Conservation (phyloP, 805 yeast species). For the Wickerhamiella spandovensis region DNA sequence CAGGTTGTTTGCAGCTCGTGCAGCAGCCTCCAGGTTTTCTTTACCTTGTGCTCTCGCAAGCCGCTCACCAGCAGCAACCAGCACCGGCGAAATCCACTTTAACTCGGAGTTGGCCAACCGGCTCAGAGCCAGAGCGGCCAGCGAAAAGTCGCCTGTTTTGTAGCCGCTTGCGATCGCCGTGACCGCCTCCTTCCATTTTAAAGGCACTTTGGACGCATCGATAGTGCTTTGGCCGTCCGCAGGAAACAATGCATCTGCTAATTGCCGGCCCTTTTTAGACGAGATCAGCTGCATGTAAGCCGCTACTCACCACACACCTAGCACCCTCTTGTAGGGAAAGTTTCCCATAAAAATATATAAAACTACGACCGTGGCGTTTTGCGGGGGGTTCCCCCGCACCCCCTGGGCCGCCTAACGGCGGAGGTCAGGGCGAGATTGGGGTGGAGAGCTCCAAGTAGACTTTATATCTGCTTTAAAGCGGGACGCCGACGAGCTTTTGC, state of each 20-base stretch:
- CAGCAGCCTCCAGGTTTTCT: not conserved
- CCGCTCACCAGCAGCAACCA: not conserved
- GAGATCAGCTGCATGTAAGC: not conserved
- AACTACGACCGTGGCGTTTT: too few species aligned
- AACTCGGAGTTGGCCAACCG: not conserved
- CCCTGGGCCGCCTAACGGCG: too few species aligned
- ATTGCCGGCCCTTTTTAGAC: not conserved
- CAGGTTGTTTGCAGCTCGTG: not conserved
- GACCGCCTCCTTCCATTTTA: not conserved
- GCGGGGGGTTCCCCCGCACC: too few species aligned
- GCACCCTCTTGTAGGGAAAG: too few species aligned
- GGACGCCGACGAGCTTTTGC: too few species aligned
- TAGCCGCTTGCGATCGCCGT: not conserved
- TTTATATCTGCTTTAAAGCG: too few species aligned
- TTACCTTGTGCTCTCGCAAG: not conserved
- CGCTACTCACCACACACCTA: too few species aligned
- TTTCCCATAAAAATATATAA: too few species aligned
- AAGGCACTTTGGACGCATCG: not conserved
- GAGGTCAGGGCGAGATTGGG: too few species aligned
- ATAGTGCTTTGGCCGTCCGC: not conserved
- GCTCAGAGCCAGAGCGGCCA: not conserved
- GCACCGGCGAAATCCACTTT: constrained; percentile 1
- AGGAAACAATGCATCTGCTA: not conserved
- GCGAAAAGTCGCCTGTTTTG: not conserved
- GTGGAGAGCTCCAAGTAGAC: too few species aligned